Evolutionary conservation across 805 yeast genomes (phyloP).

Genomic region (Yarrowia sp.): DNA sequence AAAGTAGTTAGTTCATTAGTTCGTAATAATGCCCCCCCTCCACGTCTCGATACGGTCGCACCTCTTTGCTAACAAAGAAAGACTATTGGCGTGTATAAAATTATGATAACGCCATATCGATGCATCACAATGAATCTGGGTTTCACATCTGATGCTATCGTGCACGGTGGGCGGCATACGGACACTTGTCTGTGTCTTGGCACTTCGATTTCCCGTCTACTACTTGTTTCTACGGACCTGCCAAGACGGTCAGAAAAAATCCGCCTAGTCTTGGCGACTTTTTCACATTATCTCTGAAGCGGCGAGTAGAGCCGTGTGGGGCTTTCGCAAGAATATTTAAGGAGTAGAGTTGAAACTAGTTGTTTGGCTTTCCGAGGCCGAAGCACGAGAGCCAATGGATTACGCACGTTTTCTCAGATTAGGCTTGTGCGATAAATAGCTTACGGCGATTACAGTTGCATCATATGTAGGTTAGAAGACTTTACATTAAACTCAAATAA

Average conservation of each 20-base stretch:
- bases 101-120: slow-evolving; percentile 20
- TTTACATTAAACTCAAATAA: slow-evolving; percentile 16
- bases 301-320: slow-evolving; percentile 13
- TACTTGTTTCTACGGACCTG: no score
- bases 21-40: not conserved
- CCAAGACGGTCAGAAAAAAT: no score
- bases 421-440: not conserved
- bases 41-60: not conserved
- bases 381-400: slow-evolving; percentile 9
- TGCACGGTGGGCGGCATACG: no score
- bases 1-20: no score
- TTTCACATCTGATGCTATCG: no score
- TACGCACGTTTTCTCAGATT: not conserved
- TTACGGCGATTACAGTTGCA: not conserved
- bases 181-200: no score
- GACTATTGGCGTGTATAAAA: not conserved
- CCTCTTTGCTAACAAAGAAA: not conserved
- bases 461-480: slow-evolving; percentile 12
- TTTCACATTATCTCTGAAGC: not conserved
- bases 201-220: no score
- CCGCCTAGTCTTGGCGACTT: no score
- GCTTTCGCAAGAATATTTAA: not conserved
- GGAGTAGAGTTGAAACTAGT: not conserved
- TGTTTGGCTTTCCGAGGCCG: not conserved
- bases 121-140: slow-evolving; percentile 2